These are phyloP conservation scores for Naganishia cerealis DNA, from an alignment of 1,284 basidiomycete species.

Conservation along the genomic window DNA sequence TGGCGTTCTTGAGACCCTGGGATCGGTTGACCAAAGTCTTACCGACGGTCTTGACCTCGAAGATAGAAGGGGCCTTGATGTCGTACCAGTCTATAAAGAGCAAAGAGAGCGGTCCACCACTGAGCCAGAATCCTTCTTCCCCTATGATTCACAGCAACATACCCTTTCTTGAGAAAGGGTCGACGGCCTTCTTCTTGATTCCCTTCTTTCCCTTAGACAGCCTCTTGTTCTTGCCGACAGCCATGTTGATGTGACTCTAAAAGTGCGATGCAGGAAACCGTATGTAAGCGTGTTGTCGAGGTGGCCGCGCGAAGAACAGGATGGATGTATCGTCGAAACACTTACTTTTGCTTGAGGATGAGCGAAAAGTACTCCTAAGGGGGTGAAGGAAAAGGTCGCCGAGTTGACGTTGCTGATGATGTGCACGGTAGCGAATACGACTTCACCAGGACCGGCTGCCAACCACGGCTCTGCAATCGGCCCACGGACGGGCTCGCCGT, in stretches of 20 bases:
- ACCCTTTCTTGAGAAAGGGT: slow-evolving; percentile 99
- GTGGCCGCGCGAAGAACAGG: neutral
- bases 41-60: slow-evolving; percentile 94
- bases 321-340: neutral
- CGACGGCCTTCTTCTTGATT: slow-evolving; percentile 99
- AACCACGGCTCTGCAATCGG: slow-evolving; percentile 10
- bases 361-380: slow-evolving; percentile 28
- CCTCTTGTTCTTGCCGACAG: slow-evolving; percentile 98
- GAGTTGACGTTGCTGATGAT: slow-evolving; percentile 21
- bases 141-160: slow-evolving; percentile 35
- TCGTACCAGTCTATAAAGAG: slow-evolving; percentile 89
- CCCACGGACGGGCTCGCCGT: slow-evolving; percentile 4
- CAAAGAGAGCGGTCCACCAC: slow-evolving; percentile 45
- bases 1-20: slow-evolving; percentile 97
- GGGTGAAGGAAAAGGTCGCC: slow-evolving; percentile 19
- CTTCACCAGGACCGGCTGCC: slow-evolving; percentile 20
- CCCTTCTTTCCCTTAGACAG: slow-evolving; percentile 99
- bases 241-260: slow-evolving; percentile 60
- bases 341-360: slow-evolving; percentile 30
- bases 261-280: neutral
- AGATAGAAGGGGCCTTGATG: slow-evolving; percentile 97
- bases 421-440: slow-evolving; percentile 10
- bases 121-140: slow-evolving; percentile 5
- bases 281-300: slow-evolving; percentile 5
- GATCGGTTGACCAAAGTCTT: slow-evolving; percentile 99